Evolutionary conservation across 2,329 filamentous ascomycete species (phyloP).

Genomic region (Mycosphaerella sp.): DNA sequence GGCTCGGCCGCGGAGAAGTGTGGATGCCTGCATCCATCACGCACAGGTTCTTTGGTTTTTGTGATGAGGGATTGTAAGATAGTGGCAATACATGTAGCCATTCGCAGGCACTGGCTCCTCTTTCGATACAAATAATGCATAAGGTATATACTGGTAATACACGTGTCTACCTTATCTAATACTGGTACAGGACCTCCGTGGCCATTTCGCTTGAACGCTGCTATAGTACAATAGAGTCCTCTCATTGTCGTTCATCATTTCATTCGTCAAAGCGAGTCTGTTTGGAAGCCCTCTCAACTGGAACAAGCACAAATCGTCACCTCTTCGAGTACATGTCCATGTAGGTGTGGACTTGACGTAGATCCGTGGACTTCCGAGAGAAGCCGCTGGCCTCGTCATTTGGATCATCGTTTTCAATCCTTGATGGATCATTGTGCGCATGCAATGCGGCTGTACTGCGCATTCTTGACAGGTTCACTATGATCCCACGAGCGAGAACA

Average conservation of each 20-base stretch:
- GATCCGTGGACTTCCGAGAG: constrained; percentile 48
- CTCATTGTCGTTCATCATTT: constrained; percentile 6
- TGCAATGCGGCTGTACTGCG: neutral
- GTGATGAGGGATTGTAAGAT: no score
- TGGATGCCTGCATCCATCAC: no score
- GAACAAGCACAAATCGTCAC: constrained; percentile 57
- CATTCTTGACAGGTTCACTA: neutral
- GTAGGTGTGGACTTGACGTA: constrained; percentile 58
- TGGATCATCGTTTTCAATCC: no score
- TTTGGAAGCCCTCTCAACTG: constrained; percentile 23
- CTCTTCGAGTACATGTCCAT: constrained; percentile 50
- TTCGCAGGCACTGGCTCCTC: no score
- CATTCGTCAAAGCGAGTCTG: constrained; percentile 11
- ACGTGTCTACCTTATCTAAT: constrained; percentile 2
- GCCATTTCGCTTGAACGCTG: constrained; percentile 16
- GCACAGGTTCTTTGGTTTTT: no score
- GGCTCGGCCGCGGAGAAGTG: no score
- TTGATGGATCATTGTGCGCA: constrained; percentile 12
- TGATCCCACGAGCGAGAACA: constrained; percentile 8
- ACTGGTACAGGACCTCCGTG: neutral
- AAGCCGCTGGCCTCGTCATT: constrained; percentile 16
- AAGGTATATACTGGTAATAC: neutral
- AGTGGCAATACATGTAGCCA: no score
- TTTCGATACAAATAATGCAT: neutral
- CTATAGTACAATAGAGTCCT: constrained; percentile 10